Base-by-base conservation (phyloP, 306 rosid species). In the Rosa persica region DNA sequence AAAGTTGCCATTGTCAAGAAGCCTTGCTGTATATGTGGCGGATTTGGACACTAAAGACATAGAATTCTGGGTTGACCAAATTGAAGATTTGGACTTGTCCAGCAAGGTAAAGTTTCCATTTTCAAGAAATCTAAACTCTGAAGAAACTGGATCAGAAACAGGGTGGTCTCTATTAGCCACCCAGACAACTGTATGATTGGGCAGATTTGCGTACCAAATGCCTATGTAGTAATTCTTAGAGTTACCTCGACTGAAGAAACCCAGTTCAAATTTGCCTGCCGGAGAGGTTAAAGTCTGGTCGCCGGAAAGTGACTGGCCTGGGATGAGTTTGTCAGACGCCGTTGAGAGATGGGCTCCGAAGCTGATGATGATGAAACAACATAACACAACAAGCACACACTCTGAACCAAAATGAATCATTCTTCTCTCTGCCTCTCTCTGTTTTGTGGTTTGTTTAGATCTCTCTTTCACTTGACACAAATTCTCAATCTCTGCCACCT, bases 101-200 rank as follows among this genome's bases (percentile, higher is more conserved):
- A 10, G 5, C 1, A 86, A 71, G 55, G 65, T 67, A 17, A 81
- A 30, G 34, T 43, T 43, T 39, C 87, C 89, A 70, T 81, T 16
- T 11, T 47, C n/a, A 51, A 30, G 9, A 27, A 81, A 76, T 23
- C 23, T 64, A 5, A 83, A 65, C 0, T 62, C 13, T 54, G 86
- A 83, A 77, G 76, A 55, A 42, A 4, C 52, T 17, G 87, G 78
- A 73, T 83, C 80, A n/a, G 84, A 75, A 38, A 83, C 73, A 65
- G 82, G 89, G 2, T 13, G 57, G 64, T 86, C 39, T 74, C 84
- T 65, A 13, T 86, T 86, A 6, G 87, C 87, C 40, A 83, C 81
- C 89, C 89, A 86, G 6, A 83, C 87, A 13, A 83, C 80, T 0
- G 82, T 78, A 51, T 81, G 76, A 46, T 78, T 12, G 0, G 51